Evolutionary conservation across 2,329 filamentous ascomycete genomes (phyloP).

Genomic region (Ophiocordyceps sinensis): DNA sequence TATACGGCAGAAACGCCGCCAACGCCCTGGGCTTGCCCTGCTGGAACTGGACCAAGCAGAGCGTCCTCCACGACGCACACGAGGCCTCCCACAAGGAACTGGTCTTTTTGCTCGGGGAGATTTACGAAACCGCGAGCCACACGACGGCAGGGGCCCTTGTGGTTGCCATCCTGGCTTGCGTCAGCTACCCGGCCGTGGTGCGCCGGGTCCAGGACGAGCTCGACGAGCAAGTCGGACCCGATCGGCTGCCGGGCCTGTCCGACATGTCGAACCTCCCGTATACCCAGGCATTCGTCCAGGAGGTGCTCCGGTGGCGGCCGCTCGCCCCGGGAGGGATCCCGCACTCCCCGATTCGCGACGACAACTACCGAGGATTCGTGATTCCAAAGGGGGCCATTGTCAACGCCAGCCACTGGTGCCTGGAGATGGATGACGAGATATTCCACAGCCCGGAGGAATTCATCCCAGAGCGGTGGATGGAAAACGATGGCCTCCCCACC

Average conservation of each 20-base stretch:
- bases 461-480: constrained; percentile 2
- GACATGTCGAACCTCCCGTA: constrained; percentile 37
- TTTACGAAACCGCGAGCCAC: constrained; percentile 28
- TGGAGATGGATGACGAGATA: constrained; percentile 1
- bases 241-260: constrained; percentile 30
- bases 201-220: constrained; percentile 33
- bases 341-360: constrained; percentile 31
- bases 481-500: not conserved
- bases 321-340: constrained; percentile 29
- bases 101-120: constrained; percentile 29
- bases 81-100: constrained; percentile 18
- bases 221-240: constrained; percentile 31
- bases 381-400: constrained; percentile 23
- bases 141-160: constrained; percentile 26
- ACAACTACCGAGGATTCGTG: constrained; percentile 30
- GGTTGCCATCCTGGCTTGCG: constrained; percentile 3
- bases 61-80: not conserved
- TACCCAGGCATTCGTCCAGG: constrained; percentile 37
- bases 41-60: constrained; percentile 4
- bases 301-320: constrained; percentile 40
- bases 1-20: not conserved
- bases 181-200: constrained; percentile 1
- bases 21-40: not conserved
- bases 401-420: constrained; percentile 1
- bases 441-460: constrained; percentile 1